phyloP scores from a whole-genome alignment of 371 early-diverging fungal species.

The Mycotypha africana region DNA sequence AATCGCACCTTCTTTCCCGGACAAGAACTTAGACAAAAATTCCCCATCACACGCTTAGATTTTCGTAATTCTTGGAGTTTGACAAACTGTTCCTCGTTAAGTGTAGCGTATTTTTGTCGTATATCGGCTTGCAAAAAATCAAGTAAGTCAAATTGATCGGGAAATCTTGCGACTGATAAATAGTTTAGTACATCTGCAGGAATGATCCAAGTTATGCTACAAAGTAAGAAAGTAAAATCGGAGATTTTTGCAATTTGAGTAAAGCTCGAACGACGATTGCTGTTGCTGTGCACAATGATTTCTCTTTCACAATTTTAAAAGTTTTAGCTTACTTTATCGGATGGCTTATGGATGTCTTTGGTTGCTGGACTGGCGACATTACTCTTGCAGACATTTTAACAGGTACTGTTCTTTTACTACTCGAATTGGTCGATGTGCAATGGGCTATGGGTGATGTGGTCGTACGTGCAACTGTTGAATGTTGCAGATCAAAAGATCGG shows the following conservation, averaged over 20 bases:
- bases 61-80: neutral
- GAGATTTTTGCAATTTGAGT: too few species aligned
- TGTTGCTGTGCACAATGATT: too few species aligned
- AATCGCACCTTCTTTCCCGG: slow-evolving; percentile 83
- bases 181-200: slow-evolving; percentile 37
- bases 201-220: slow-evolving; percentile 54
- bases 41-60: slow-evolving; percentile 31
- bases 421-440: neutral
- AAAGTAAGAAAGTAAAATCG: too few species aligned
- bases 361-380: too few species aligned
- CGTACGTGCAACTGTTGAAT: neutral
- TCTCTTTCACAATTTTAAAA: neutral
- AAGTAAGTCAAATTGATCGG: slow-evolving; percentile 31
- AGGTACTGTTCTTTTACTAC: neutral
- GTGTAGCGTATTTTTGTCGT: neutral
- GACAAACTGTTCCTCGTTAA: slow-evolving; percentile 2
- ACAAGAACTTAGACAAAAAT: slow-evolving; percentile 71
- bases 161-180: slow-evolving; percentile 24
- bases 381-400: too few species aligned
- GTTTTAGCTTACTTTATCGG: slow-evolving; percentile 45
- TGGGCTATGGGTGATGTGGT: neutral
- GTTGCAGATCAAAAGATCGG: too few species aligned
- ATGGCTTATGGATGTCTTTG: slow-evolving; percentile 51
- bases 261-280: too few species aligned
- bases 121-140: slow-evolving; percentile 34